These are phyloP conservation scores for Pichia phayaonensis DNA, from an alignment of 805 yeast genomes.

Conservation along the genomic window DNA sequence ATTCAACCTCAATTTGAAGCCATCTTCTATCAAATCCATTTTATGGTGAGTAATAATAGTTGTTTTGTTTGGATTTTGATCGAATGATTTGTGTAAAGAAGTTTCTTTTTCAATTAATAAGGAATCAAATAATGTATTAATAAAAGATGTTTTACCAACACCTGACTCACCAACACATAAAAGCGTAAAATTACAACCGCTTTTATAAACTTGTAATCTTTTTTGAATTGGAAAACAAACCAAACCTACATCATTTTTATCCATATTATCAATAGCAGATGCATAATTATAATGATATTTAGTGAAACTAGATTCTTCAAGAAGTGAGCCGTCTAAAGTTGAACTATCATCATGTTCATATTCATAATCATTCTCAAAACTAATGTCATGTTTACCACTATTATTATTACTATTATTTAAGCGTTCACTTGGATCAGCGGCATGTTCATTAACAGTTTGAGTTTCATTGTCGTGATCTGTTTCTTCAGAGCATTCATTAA, in stretches of 20 bases:
- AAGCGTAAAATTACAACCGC: slow-evolving; percentile 70
- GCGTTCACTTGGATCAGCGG: slow-evolving; percentile 3
- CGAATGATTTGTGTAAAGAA: slow-evolving; percentile 19
- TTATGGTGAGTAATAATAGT: slow-evolving; percentile 29
- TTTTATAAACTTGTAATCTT: slow-evolving; percentile 30
- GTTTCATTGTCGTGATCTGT: background rate
- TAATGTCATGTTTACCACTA: background rate
- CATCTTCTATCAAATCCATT: slow-evolving; percentile 52
- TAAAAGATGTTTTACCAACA: slow-evolving; percentile 72
- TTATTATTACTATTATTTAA: slow-evolving; percentile 4
- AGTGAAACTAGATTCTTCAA: slow-evolving; percentile 4
- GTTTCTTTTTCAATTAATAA: slow-evolving; percentile 23
- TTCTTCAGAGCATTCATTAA: background rate
- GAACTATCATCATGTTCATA: background rate
- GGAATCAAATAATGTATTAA: slow-evolving; percentile 70
- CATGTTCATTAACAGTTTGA: background rate
- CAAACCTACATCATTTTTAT: slow-evolving; percentile 23
- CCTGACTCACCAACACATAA: slow-evolving; percentile 87
- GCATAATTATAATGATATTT: slow-evolving; percentile 22
- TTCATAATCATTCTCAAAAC: background rate
- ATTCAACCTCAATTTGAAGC: slow-evolving; percentile 50
- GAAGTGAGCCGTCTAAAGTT: background rate
- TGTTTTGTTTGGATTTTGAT: slow-evolving; percentile 22
- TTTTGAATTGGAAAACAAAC: slow-evolving; percentile 26
- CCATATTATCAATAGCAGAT: slow-evolving; percentile 21